A percentile compares a stretch with the other conserved stretches of the same genome.
Conservation (phyloP, 306 rosid species). For the Carpinus viminea region DNA sequence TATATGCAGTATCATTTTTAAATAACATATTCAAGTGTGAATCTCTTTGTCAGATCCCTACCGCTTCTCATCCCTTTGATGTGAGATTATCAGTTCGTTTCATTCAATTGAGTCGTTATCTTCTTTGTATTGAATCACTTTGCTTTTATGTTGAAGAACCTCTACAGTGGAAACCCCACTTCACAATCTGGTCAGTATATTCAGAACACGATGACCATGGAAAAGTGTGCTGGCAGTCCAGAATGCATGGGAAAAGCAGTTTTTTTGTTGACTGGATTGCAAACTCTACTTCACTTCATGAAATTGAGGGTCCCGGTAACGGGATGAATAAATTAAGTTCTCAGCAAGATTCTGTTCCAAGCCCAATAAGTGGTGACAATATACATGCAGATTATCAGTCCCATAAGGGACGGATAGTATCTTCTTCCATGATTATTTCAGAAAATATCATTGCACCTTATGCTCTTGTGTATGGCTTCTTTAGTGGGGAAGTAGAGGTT, state of each 20-base stretch:
- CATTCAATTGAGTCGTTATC: slow-evolving; percentile 43
- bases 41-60: slow-evolving; percentile 67
- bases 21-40: slow-evolving; percentile 57
- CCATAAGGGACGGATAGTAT: slow-evolving; percentile 45
- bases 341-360: slow-evolving; percentile 26
- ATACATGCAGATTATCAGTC: slow-evolving; percentile 19
- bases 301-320: slow-evolving; percentile 25
- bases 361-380: slow-evolving; percentile 33
- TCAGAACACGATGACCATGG: slow-evolving; percentile 45
- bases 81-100: slow-evolving; percentile 48
- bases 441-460: slow-evolving; percentile 59
- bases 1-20: slow-evolving; percentile 49
- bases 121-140: slow-evolving; percentile 65
- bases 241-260: slow-evolving; percentile 47
- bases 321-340: slow-evolving; percentile 35
- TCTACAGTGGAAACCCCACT: slow-evolving; percentile 64
- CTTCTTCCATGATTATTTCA: slow-evolving; percentile 78
- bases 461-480: slow-evolving; percentile 78
- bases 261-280: slow-evolving; percentile 55
- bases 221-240: slow-evolving; percentile 41
- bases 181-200: slow-evolving; percentile 56
- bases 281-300: slow-evolving; percentile 35
- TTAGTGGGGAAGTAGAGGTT: slow-evolving; percentile 78
- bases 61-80: slow-evolving; percentile 46
- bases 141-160: slow-evolving; percentile 68